Evolutionary conservation across 768 basidiomycete species (phyloP).

Genomic region (Asterophora lycoperdoides): DNA sequence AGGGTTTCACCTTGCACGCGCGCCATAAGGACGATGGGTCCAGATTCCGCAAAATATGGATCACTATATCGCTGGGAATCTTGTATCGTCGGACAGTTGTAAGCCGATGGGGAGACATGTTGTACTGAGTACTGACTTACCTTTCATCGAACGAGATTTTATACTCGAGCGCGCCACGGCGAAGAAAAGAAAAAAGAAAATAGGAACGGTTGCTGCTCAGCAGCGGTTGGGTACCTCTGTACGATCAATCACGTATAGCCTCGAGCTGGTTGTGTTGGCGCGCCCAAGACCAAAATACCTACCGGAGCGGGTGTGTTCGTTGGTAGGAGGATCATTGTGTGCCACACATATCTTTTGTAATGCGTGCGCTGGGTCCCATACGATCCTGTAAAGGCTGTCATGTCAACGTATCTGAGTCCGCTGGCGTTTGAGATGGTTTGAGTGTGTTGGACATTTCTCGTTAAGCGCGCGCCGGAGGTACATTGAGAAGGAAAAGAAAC

Average conservation of each 20-base stretch:
- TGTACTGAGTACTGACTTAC: constrained; percentile 28
- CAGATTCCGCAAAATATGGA: constrained; percentile 44
- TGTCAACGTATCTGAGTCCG: constrained; percentile 49
- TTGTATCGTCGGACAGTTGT: constrained; percentile 41
- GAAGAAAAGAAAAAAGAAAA: constrained; percentile 42
- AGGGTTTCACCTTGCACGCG: constrained; percentile 39
- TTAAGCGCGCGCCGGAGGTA: constrained; percentile 25
- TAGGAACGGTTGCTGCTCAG: constrained; percentile 40
- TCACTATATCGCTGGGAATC: constrained; percentile 49
- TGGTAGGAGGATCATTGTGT: constrained; percentile 49
- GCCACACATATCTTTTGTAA: constrained; percentile 46
- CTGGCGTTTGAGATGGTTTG: constrained; percentile 33
- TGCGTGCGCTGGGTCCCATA: constrained; percentile 30
- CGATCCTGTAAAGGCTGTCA: constrained; percentile 44
- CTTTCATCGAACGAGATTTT: constrained; percentile 37
- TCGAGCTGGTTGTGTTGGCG: constrained; percentile 39
- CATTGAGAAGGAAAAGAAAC: constrained; percentile 35
- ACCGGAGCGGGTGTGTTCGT: constrained; percentile 37
- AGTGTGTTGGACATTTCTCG: constrained; percentile 31
- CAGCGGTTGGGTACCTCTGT: constrained; percentile 35
- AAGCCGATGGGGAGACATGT: constrained; percentile 44
- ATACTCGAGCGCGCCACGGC: constrained; percentile 35
- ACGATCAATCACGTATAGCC: constrained; percentile 35
- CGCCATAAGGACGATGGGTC: constrained; percentile 45
- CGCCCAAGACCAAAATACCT: constrained; percentile 38